Percentiles rank a stretch among this genome's conserved stretches.
phyloP scores from a whole-genome alignment of 331 rosid genomes.

The Quercus tomentella region DNA sequence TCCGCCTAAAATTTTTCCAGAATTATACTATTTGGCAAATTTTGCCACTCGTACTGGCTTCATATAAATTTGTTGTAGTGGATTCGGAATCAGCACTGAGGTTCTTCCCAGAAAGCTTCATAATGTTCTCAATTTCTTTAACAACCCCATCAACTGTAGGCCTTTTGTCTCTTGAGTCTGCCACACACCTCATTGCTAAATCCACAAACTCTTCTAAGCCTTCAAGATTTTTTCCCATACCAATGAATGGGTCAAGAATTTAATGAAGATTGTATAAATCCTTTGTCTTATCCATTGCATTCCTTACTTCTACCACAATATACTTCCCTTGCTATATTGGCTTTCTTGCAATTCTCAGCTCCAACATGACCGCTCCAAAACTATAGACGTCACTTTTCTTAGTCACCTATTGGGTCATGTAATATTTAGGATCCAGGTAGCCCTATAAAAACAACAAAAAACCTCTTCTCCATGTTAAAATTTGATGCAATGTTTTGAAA shows the following conservation, averaged over 20 bases:
- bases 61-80: constrained; percentile 13
- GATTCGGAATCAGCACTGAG: constrained; percentile 17
- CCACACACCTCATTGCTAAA: constrained; percentile 38
- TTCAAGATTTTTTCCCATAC: neutral
- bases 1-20: too few relatives aligned
- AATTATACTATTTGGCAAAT: too few relatives aligned
- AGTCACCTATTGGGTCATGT: constrained; percentile 17
- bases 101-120: constrained; percentile 28
- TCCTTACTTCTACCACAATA: constrained; percentile 21
- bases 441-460: constrained; percentile 19
- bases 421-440: constrained; percentile 37
- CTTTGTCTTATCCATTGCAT: constrained; percentile 17
- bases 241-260: constrained; percentile 22
- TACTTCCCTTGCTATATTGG: constrained; percentile 26
- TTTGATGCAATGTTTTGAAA: too few relatives aligned
- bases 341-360: constrained; percentile 25
- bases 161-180: constrained; percentile 23
- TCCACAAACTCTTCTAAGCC: constrained; percentile 39
- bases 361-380: constrained; percentile 39
- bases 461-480: neutral
- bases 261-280: constrained; percentile 23
- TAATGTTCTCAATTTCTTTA: constrained; percentile 28
- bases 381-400: constrained; percentile 34
- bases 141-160: constrained; percentile 31
- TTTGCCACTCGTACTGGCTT: neutral